A percentile compares a stretch with the other conserved stretches of the same genome.
phyloP scores from a whole-genome alignment of 176 grass and related monocot genomes.

The Dactylis glomerata region DNA sequence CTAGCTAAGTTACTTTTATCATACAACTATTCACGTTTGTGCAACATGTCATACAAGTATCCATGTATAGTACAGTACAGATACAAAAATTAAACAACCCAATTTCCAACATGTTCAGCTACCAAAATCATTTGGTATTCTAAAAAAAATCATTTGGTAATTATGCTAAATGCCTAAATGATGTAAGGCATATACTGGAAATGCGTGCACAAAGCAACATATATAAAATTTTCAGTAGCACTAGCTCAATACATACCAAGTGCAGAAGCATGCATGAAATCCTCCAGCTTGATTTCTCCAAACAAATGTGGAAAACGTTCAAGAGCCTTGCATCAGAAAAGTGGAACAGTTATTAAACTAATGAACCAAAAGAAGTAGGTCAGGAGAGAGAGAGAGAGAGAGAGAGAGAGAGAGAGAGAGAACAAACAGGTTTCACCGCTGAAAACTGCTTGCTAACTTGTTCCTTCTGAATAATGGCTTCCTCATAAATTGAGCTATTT shows the following conservation, averaged over 20 bases:
- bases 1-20: background rate
- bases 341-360: background rate
- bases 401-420: background rate
- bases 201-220: background rate
- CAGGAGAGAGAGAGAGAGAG: background rate
- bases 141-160: constrained; percentile 7
- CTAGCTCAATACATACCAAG: constrained; percentile 49
- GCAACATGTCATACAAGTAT: background rate
- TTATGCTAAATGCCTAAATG: background rate
- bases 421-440: constrained; percentile 38
- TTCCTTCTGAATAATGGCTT: constrained; percentile 33
- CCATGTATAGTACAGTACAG: background rate
- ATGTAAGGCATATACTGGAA: background rate
- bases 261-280: constrained; percentile 71
- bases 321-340: constrained; percentile 52
- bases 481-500: constrained; percentile 39
- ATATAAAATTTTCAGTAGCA: background rate
- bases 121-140: too few species aligned
- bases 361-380: background rate
- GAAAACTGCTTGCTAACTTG: constrained; percentile 33
- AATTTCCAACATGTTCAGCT: background rate
- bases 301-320: constrained; percentile 54
- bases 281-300: constrained; percentile 48
- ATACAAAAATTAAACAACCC: background rate
- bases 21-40: background rate